Conservation (phyloP, 495 filamentous ascomycete genomes). For the Penicillium taxi region DNA sequence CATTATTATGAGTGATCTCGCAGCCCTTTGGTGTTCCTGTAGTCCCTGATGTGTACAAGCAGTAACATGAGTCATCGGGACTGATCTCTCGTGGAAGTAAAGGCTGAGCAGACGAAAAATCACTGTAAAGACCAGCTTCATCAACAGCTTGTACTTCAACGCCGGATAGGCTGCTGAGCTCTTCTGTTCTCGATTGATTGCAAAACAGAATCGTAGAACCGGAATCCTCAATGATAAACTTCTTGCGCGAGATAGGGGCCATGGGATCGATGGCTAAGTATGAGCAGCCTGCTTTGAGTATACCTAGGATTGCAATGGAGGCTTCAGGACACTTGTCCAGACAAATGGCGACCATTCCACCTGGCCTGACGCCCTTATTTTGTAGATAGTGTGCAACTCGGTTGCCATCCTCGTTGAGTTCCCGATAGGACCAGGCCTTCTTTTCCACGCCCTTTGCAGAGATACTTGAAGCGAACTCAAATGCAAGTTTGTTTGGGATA, state of each 20-base stretch:
- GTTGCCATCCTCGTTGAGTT: conserved; percentile 31
- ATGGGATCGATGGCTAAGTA: conserved; percentile 60
- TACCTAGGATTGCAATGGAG: conserved; percentile 37
- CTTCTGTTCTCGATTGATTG: conserved; percentile 8
- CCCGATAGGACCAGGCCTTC: conserved; percentile 30
- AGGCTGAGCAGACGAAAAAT: conserved; percentile 12
- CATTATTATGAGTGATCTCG: conserved; percentile 51
- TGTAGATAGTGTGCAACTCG: conserved; percentile 33
- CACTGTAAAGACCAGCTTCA: conserved; percentile 20
- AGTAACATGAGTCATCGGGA: conserved; percentile 87
- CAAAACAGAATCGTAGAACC: conserved; percentile 17
- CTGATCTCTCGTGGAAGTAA: conserved; percentile 12
- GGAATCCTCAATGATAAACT: conserved; percentile 36
- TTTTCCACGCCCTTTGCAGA: conserved; percentile 21
- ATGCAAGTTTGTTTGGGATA: conserved; percentile 33
- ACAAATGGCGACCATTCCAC: conserved; percentile 37
- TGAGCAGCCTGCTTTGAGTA: conserved; percentile 54
- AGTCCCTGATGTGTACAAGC: conserved; percentile 94
- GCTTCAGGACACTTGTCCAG: conserved; percentile 34
- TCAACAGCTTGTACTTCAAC: conserved; percentile 25
- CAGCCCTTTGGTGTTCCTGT: conserved; percentile 98
- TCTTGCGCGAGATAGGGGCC: conserved; percentile 37
- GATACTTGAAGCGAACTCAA: conserved; percentile 32
- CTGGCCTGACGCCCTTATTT: conserved; percentile 19
- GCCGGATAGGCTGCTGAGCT: conserved; percentile 16